These are phyloP conservation scores for Epichloe glyceriae DNA, from an alignment of 2,329 filamentous ascomycete species.

Conservation along the genomic window DNA sequence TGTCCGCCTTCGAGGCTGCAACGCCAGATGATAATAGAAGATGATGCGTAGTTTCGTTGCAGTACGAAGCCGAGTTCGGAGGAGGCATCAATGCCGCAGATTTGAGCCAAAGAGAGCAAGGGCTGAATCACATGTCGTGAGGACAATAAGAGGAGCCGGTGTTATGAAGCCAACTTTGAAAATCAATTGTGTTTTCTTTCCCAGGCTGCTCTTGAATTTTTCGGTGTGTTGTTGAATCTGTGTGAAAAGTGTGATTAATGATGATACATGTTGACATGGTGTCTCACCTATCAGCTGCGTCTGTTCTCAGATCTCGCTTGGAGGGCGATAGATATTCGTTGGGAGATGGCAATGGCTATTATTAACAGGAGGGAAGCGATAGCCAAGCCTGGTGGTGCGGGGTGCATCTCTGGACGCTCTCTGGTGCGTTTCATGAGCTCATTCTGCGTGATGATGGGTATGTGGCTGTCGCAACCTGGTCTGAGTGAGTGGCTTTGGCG, in stretches of 20 bases:
- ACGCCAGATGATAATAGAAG: too few relatives aligned
- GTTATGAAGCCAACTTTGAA: background rate
- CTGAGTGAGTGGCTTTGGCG: slow-evolving; percentile 4
- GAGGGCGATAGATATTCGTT: background rate
- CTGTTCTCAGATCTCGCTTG: slow-evolving; percentile 1
- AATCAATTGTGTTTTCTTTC: background rate
- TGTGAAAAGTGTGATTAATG: background rate
- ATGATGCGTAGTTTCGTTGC: too few relatives aligned
- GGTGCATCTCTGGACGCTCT: background rate
- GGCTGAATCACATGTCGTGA: too few relatives aligned
- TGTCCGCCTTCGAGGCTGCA: too few relatives aligned
- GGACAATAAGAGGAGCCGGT: too few relatives aligned
- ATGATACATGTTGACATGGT: background rate
- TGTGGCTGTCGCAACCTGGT: slow-evolving; percentile 3
- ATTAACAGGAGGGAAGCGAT: background rate
- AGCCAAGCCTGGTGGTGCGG: background rate
- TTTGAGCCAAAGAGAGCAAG: too few relatives aligned
- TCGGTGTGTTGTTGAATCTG: background rate
- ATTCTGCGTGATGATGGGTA: background rate
- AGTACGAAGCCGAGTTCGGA: too few relatives aligned
- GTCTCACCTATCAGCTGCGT: background rate
- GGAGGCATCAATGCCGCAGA: too few relatives aligned
- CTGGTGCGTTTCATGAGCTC: background rate
- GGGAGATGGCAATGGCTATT: background rate
- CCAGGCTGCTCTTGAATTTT: background rate